Percentiles rank a stretch among this genome's conserved stretches.
These are phyloP conservation scores for Ophiostoma ulmi DNA, from an alignment of 2,329 filamentous ascomycete species.

Conservation along the genomic window DNA sequence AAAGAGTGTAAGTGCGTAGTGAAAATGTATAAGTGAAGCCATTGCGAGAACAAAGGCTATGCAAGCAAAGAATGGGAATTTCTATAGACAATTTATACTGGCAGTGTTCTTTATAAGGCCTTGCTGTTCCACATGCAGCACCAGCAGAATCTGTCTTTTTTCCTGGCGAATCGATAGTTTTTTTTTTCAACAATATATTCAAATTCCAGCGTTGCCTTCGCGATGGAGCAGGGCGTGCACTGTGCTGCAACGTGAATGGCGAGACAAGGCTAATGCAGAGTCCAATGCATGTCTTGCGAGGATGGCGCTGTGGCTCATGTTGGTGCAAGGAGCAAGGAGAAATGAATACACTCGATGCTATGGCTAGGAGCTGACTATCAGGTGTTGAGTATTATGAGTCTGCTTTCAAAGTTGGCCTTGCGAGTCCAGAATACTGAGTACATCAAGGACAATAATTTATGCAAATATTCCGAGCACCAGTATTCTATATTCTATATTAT, in stretches of 20 bases:
- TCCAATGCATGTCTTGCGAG: slow-evolving; percentile 2
- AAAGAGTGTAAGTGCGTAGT: slow-evolving; percentile 1
- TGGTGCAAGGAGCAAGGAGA: not conserved
- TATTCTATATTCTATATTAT: not conserved
- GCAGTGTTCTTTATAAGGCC: not conserved
- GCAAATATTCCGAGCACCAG: not conserved
- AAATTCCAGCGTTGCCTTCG: not conserved
- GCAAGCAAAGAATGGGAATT: not conserved
- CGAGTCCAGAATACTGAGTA: not conserved
- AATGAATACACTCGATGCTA: not conserved
- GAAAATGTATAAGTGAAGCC: not conserved
- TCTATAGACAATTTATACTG: not conserved
- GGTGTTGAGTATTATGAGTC: not conserved
- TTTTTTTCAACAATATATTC: not conserved
- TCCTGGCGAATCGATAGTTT: not conserved
- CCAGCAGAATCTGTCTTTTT: not conserved
- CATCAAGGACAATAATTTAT: not conserved
- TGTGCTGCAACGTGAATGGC: not conserved
- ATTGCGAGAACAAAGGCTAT: not conserved
- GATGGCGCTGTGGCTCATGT: not conserved
- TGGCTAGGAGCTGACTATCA: not conserved
- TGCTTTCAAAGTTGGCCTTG: not conserved
- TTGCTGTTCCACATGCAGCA: slow-evolving; percentile 1
- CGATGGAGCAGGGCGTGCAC: not conserved
- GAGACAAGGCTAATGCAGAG: slow-evolving; percentile 8